Percentiles rank a stretch among this genome's conserved stretches.
Conservation (phyloP, 768 basidiomycete species). For the Hygrophorus russula region DNA sequence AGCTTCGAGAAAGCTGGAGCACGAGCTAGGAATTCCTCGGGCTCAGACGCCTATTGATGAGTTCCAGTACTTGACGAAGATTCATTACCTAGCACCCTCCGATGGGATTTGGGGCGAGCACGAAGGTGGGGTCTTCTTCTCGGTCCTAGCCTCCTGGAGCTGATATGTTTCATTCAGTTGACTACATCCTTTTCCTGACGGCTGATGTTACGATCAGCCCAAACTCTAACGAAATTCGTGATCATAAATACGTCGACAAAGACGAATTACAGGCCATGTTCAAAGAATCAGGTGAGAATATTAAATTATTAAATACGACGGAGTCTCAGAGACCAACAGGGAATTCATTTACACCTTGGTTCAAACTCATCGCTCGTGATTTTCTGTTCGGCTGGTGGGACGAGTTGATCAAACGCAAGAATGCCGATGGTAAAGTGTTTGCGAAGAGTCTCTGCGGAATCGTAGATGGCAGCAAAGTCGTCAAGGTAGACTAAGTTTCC, state of each 20-base stretch:
- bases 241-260: conserved; percentile 85
- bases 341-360: conserved; percentile 96
- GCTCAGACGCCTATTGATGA: conserved; percentile 68
- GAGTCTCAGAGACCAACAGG: conserved; percentile 26
- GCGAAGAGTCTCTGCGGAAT: conserved; percentile 55
- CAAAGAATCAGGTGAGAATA: conserved; percentile 52
- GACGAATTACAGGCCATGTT: conserved; percentile 89
- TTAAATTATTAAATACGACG: neutral
- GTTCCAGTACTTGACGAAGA: conserved; percentile 91
- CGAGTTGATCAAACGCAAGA: conserved; percentile 57
- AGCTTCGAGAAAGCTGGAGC: conserved; percentile 91
- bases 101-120: conserved; percentile 96
- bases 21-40: conserved; percentile 88
- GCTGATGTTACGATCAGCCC: conserved; percentile 73
- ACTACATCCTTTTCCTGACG: conserved; percentile 94
- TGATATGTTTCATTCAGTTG: conserved; percentile 44
- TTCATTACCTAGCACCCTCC: conserved; percentile 95
- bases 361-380: conserved; percentile 94
- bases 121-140: conserved; percentile 48
- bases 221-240: conserved; percentile 87
- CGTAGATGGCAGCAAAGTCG: conserved; percentile 62
- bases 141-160: neutral
- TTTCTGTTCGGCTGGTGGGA: conserved; percentile 99
- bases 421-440: conserved; percentile 41
- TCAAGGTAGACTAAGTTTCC: conserved; percentile 38